Evolutionary conservation across 2,329 filamentous ascomycete species (phyloP).

Genomic region (Onygenales sp.): DNA sequence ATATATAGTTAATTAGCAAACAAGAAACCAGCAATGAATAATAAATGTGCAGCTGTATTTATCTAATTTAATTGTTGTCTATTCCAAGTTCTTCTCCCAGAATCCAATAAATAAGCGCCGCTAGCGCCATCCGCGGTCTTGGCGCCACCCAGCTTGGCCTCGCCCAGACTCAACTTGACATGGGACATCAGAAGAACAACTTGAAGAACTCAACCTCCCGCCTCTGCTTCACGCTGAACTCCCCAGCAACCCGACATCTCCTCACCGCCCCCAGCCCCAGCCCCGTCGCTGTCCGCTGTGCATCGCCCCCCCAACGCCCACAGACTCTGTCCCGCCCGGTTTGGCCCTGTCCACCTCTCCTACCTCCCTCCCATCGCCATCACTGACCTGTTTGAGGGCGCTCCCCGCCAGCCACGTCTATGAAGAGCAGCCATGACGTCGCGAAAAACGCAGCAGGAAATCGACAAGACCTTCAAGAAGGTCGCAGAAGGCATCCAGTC

Average conservation of each 20-base stretch:
- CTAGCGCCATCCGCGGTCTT: background rate
- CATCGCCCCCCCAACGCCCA: background rate
- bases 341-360: background rate
- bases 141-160: conserved; percentile 1
- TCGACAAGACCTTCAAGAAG: conserved; percentile 99
- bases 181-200: background rate
- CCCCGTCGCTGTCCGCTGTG: background rate
- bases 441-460: conserved; percentile 93
- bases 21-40: too few relatives aligned
- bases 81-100: too few relatives aligned
- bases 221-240: too few relatives aligned
- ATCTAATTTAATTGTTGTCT: too few relatives aligned
- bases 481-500: conserved; percentile 84
- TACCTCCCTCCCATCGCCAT: background rate
- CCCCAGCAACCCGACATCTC: too few relatives aligned
- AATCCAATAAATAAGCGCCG: too few relatives aligned
- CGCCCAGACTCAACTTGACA: conserved; percentile 1
- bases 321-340: background rate
- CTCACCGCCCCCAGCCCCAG: too few relatives aligned
- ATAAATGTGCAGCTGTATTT: too few relatives aligned
- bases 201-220: too few relatives aligned
- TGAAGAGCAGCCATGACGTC: conserved; percentile 63
- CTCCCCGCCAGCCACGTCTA: conserved; percentile 1
- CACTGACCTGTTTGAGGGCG: background rate
- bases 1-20: too few relatives aligned